Conservation (phyloP, 2,329 filamentous ascomycete genomes). For the Chlorencoelia australis region DNA sequence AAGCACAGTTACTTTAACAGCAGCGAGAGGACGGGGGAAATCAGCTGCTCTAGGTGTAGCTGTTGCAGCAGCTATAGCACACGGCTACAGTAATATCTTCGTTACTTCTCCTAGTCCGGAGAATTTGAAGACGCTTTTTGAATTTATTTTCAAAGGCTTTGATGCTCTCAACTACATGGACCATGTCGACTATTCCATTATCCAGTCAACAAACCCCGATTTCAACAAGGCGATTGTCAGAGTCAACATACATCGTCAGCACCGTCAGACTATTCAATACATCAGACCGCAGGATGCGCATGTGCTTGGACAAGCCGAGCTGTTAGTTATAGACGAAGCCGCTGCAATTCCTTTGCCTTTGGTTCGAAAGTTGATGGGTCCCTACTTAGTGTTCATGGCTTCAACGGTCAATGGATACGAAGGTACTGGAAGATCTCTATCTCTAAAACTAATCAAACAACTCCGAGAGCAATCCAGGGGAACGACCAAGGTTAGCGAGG, state of each 20-base stretch:
- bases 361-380: slow-evolving; percentile 88
- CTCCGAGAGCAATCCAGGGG: slow-evolving; percentile 83
- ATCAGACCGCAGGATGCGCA: slow-evolving; percentile 95
- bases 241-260: slow-evolving; percentile 89
- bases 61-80: slow-evolving; percentile 84
- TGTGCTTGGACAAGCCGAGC: slow-evolving; percentile 85
- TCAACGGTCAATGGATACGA: slow-evolving; percentile 99
- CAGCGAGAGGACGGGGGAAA: slow-evolving; percentile 90
- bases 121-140: slow-evolving; percentile 96
- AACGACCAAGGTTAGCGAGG: slow-evolving; percentile 42
- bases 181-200: slow-evolving; percentile 94
- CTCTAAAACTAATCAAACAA: slow-evolving; percentile 93
- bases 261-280: slow-evolving; percentile 97
- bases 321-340: slow-evolving; percentile 94
- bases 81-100: slow-evolving; percentile 98
- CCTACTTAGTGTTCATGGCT: slow-evolving; percentile 97
- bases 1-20: slow-evolving; percentile 88
- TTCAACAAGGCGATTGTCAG: slow-evolving; percentile 98
- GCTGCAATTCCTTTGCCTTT: slow-evolving; percentile 90
- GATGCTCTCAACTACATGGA: slow-evolving; percentile 90
- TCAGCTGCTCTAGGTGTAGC: slow-evolving; percentile 92
- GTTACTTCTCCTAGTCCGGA: slow-evolving; percentile 96
- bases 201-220: slow-evolving; percentile 95
- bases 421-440: slow-evolving; percentile 88
- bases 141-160: slow-evolving; percentile 97